Percentiles rank a stretch among this genome's conserved stretches.
These are phyloP conservation scores for Hyphopichia buzzinii DNA, from an alignment of 1,139 yeast species.

Conservation along the genomic window DNA sequence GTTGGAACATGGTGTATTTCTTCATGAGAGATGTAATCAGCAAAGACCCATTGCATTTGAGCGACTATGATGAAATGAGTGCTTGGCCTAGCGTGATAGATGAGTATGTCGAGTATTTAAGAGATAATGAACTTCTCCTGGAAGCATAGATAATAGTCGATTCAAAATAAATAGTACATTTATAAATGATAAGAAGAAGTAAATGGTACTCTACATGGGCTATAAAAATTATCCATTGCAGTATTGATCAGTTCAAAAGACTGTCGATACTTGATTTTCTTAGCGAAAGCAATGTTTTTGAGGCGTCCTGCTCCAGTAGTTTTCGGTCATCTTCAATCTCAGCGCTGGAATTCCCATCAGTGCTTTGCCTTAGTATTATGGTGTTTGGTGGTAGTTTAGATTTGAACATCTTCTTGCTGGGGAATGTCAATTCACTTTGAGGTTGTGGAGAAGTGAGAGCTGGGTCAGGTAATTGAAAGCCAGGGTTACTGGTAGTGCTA, in stretches of 20 bases:
- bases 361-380: conserved; percentile 10
- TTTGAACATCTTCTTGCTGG: conserved; percentile 27
- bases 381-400: conserved; percentile 22
- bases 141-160: neutral
- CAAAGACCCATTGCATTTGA: conserved; percentile 46
- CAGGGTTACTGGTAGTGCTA: conserved; percentile 8
- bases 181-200: too few relatives aligned
- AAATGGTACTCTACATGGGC: too few relatives aligned
- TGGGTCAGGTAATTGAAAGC: conserved; percentile 41
- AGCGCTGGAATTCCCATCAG: conserved; percentile 6
- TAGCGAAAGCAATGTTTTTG: conserved; percentile 41
- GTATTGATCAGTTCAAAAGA: conserved; percentile 30
- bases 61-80: conserved; percentile 68
- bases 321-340: conserved; percentile 13
- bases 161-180: neutral
- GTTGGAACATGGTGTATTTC: conserved; percentile 80
- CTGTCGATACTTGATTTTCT: conserved; percentile 45
- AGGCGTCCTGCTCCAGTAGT: conserved; percentile 34
- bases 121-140: conserved; percentile 24
- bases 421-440: conserved; percentile 13
- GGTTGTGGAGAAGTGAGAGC: conserved; percentile 19
- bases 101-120: conserved; percentile 67
- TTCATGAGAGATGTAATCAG: conserved; percentile 55
- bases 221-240: too few relatives aligned
- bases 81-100: conserved; percentile 94